Percentiles rank a stretch among this genome's conserved stretches.
Evolutionary conservation across 805 yeast species (phyloP).

Genomic region (Yarrowia bubula): DNA sequence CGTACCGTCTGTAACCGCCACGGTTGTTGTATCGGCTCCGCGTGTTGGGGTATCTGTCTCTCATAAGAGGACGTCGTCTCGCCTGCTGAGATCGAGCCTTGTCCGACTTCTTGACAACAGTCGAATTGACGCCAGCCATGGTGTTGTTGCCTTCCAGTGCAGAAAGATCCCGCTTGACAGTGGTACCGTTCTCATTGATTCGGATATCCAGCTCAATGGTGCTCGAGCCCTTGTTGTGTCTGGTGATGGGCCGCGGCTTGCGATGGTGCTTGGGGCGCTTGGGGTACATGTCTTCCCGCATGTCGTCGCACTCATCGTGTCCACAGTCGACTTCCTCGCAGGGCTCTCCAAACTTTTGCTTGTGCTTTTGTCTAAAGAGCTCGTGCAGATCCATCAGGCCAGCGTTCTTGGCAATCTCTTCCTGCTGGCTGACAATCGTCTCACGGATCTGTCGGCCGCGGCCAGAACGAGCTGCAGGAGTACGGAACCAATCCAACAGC

Average conservation of each 20-base stretch:
- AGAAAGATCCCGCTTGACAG: slow-evolving; percentile 16
- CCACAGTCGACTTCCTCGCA: slow-evolving; percentile 14
- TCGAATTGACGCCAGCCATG: neutral
- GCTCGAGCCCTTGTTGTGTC: slow-evolving; percentile 7
- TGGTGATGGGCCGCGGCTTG: neutral
- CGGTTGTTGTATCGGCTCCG: neutral
- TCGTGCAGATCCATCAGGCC: neutral
- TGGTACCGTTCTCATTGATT: slow-evolving; percentile 16
- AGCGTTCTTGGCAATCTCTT: neutral
- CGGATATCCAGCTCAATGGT: slow-evolving; percentile 19
- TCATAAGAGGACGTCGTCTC: neutral
- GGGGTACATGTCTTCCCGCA: slow-evolving; percentile 4
- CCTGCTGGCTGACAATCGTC: slow-evolving; percentile 6
- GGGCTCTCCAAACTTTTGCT: slow-evolving; percentile 10
- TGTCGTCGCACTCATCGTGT: slow-evolving; percentile 13
- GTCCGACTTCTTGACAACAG: neutral
- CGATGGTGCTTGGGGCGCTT: neutral
- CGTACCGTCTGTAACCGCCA: slow-evolving; percentile 11
- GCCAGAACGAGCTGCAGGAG: neutral
- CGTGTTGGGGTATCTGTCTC: neutral
- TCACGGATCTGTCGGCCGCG: slow-evolving; percentile 8
- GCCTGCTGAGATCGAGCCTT: slow-evolving; percentile 3
- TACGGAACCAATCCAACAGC: neutral
- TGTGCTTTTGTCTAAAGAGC: neutral
- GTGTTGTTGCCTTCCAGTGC: neutral